Evolutionary conservation across 2,329 filamentous ascomycete genomes (phyloP).

Genomic region (Trichoderma arundinaceum): DNA sequence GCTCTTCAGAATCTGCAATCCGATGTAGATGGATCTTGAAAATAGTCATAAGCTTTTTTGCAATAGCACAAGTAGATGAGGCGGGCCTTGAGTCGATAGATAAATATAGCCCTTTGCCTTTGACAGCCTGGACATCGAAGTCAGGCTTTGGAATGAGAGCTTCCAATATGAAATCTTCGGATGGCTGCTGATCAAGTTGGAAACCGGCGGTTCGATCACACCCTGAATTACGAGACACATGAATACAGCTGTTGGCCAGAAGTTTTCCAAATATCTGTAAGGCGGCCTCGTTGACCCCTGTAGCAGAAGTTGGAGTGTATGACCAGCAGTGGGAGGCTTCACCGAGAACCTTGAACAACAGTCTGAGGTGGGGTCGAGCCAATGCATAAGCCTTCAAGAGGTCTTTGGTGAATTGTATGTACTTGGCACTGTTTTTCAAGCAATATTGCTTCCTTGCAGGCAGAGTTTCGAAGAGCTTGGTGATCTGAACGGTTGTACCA

Average conservation of each 20-base stretch:
- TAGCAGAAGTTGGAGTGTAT: constrained; percentile 61
- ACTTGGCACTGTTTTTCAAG: constrained; percentile 63
- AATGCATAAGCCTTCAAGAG: constrained; percentile 69
- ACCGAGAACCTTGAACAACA: constrained; percentile 65
- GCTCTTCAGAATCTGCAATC: constrained; percentile 36
- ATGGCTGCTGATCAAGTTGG: neutral
- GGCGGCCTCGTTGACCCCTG: constrained; percentile 61
- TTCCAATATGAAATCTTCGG: constrained; percentile 51
- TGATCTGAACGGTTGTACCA: constrained; percentile 71
- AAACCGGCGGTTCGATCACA: neutral
- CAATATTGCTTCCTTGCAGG: constrained; percentile 68
- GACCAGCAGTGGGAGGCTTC: constrained; percentile 60
- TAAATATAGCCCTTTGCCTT: constrained; percentile 61
- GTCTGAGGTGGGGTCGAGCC: constrained; percentile 65
- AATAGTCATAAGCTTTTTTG: constrained; percentile 62
- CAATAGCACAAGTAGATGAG: constrained; percentile 57
- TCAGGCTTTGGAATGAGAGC: constrained; percentile 62
- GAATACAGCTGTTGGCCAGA: constrained; percentile 60
- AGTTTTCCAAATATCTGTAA: constrained; percentile 66
- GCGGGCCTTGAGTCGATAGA: constrained; percentile 73
- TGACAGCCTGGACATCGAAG: constrained; percentile 51
- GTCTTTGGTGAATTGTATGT: constrained; percentile 61
- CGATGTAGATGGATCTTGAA: constrained; percentile 58
- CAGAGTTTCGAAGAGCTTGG: constrained; percentile 62
- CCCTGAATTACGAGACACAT: constrained; percentile 36